These are phyloP conservation scores for Kwoniella europaea DNA, from an alignment of 768 basidiomycete species.

Conservation along the genomic window DNA sequence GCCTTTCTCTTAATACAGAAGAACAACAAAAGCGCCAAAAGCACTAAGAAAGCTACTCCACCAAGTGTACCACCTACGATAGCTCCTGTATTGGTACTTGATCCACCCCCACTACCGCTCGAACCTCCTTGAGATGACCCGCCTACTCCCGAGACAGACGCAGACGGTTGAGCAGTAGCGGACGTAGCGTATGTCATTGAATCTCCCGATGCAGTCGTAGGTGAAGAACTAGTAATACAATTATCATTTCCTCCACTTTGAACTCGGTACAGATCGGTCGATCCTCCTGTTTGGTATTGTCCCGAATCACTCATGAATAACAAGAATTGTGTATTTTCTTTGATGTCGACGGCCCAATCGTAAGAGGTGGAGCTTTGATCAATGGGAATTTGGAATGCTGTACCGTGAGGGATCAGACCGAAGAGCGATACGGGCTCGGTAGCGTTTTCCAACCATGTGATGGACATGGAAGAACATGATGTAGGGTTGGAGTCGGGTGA, in stretches of 20 bases:
- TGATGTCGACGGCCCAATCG: conserved; percentile 50
- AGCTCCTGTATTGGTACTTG: conserved; percentile 36
- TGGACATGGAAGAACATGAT: conserved; percentile 39
- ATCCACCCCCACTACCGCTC: conserved; percentile 8
- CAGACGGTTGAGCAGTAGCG: conserved; percentile 17
- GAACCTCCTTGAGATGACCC: conserved; percentile 33
- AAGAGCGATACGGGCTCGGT: conserved; percentile 50
- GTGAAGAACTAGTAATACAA: conserved; percentile 41
- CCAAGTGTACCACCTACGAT: conserved; percentile 58
- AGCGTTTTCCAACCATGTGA: conserved; percentile 48
- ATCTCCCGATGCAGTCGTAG: conserved; percentile 27
- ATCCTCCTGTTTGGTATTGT: conserved; percentile 50
- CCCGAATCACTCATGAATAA: conserved; percentile 53
- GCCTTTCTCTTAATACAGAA: conserved; percentile 49
- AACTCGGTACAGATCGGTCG: conserved; percentile 44
- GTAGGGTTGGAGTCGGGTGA: conserved; percentile 40
- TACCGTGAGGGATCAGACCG: conserved; percentile 55
- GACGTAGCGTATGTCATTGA: conserved; percentile 21
- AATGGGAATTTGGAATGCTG: conserved; percentile 49
- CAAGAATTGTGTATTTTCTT: conserved; percentile 46
- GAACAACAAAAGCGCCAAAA: conserved; percentile 55
- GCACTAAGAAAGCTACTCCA: conserved; percentile 53
- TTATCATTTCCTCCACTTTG: conserved; percentile 31
- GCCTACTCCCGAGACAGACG: conserved; percentile 42
- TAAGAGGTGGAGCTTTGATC: conserved; percentile 22